These are phyloP conservation scores for Saccharum hybrid DNA, from an alignment of 202 grass and related monocot species.

Conservation along the genomic window DNA sequence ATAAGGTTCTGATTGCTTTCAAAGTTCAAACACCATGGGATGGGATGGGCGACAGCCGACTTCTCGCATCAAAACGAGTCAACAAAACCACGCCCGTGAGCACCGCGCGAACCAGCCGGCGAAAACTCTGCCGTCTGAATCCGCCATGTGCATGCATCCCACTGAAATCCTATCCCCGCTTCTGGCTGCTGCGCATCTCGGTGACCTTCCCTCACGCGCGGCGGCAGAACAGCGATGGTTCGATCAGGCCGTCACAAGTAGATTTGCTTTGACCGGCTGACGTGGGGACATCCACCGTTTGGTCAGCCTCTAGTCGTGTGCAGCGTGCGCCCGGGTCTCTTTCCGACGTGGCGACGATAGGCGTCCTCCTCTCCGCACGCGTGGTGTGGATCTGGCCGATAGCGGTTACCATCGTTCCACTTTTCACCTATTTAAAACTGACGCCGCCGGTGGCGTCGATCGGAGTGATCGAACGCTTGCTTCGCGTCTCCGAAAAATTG, in stretches of 20 bases:
- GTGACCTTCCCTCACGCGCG: not conserved
- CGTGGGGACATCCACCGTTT: not conserved
- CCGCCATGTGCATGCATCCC: not conserved
- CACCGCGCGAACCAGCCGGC: not conserved
- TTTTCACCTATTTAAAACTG: no score
- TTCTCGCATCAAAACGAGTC: no score
- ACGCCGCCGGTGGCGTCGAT: no score
- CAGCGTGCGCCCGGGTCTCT: not conserved
- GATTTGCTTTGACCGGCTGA: not conserved
- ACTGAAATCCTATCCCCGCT: not conserved
- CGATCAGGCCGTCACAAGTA: no score
- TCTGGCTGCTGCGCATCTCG: not conserved
- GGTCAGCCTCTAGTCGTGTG: conserved; percentile 28
- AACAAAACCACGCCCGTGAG: no score
- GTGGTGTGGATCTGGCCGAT: not conserved
- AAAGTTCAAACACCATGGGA: not conserved
- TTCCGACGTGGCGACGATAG: conserved; percentile 1
- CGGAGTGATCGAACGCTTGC: no score
- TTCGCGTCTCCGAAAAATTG: no score
- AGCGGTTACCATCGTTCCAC: not conserved
- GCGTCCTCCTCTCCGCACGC: not conserved
- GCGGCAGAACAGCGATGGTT: not conserved
- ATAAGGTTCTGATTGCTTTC: not conserved
- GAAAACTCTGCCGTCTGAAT: conserved; percentile 7
- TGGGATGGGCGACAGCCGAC: conserved; percentile 23